phyloP scores from a whole-genome alignment of 1,284 basidiomycete species.

The Trichosporon sp. region DNA sequence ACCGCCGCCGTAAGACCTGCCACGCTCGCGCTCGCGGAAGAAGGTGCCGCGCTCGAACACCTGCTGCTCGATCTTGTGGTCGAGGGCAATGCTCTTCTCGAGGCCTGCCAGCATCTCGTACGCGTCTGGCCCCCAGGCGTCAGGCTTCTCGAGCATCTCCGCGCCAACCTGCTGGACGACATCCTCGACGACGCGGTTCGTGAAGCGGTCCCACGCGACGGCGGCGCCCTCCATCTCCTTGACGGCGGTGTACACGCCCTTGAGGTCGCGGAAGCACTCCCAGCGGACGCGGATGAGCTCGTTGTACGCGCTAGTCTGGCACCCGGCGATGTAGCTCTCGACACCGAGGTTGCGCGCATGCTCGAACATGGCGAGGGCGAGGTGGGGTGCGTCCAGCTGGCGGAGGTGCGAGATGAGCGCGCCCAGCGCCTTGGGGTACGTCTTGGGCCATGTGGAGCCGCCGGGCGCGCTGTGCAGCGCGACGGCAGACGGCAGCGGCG shows the following conservation, averaged over 20 bases:
- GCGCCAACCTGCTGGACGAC: constrained; percentile 59
- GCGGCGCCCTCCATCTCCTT: constrained; percentile 78
- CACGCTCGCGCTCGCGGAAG: constrained; percentile 1
- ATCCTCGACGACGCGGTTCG: constrained; percentile 60
- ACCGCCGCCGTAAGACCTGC: neutral
- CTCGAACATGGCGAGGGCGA: constrained; percentile 76
- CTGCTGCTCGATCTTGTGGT: constrained; percentile 11
- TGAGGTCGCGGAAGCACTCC: constrained; percentile 72
- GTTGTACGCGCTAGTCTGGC: constrained; percentile 77
- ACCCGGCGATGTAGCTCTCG: constrained; percentile 76
- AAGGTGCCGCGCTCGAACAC: constrained; percentile 8
- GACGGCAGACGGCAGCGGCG: constrained; percentile 40
- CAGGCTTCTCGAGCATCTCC: constrained; percentile 10
- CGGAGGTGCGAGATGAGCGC: constrained; percentile 69
- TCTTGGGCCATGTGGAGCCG: constrained; percentile 50
- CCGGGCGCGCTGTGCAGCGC: constrained; percentile 14
- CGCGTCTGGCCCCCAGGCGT: constrained; percentile 17
- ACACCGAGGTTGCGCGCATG: constrained; percentile 67
- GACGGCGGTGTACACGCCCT: constrained; percentile 64
- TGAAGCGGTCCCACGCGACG: constrained; percentile 61
- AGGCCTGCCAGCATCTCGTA: constrained; percentile 9
- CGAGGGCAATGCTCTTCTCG: constrained; percentile 6
- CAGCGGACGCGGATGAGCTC: constrained; percentile 74
- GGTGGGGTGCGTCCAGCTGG: constrained; percentile 69
- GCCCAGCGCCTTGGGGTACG: constrained; percentile 71